Percentiles rank a stretch among this genome's conserved stretches.
Evolutionary conservation across 768 basidiomycete genomes (phyloP).

Genomic region (Mycena pura): DNA sequence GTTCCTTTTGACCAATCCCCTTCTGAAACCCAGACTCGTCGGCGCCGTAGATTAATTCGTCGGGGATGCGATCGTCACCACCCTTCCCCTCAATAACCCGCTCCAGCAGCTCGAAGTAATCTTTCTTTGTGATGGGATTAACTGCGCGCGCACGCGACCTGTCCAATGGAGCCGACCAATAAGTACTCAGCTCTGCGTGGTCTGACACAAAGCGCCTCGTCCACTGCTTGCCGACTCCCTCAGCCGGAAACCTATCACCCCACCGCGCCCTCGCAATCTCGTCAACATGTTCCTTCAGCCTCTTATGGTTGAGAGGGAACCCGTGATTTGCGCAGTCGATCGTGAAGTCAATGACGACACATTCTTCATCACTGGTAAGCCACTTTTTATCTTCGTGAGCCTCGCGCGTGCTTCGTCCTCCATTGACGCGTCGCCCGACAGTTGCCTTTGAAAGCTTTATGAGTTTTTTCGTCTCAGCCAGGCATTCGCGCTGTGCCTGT

Average conservation of each 20-base stretch:
- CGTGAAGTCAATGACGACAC: background rate
- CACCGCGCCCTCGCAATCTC: constrained; percentile 24
- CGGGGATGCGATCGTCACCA: background rate
- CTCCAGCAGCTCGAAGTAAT: constrained; percentile 34
- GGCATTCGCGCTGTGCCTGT: background rate
- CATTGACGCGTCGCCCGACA: background rate
- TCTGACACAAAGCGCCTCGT: constrained; percentile 12
- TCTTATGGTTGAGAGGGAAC: constrained; percentile 34
- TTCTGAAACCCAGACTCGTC: constrained; percentile 25
- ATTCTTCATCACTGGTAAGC: background rate
- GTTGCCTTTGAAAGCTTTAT: background rate
- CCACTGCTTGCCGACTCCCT: constrained; percentile 35
- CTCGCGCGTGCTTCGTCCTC: background rate
- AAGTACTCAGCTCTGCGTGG: constrained; percentile 25
- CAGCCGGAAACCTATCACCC: constrained; percentile 18
- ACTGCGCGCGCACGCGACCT: constrained; percentile 31
- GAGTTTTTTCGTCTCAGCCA: background rate
- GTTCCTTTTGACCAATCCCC: constrained; percentile 20
- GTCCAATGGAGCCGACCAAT: constrained; percentile 34
- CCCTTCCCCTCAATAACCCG: constrained; percentile 1
- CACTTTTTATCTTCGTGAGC: background rate
- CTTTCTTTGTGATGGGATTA: constrained; percentile 35
- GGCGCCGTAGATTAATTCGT: constrained; percentile 13
- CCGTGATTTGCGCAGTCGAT: constrained; percentile 12
- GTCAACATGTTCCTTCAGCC: constrained; percentile 33